Base-by-base conservation (phyloP, 148 eudicot genomes). In the Silene latifolia region DNA sequence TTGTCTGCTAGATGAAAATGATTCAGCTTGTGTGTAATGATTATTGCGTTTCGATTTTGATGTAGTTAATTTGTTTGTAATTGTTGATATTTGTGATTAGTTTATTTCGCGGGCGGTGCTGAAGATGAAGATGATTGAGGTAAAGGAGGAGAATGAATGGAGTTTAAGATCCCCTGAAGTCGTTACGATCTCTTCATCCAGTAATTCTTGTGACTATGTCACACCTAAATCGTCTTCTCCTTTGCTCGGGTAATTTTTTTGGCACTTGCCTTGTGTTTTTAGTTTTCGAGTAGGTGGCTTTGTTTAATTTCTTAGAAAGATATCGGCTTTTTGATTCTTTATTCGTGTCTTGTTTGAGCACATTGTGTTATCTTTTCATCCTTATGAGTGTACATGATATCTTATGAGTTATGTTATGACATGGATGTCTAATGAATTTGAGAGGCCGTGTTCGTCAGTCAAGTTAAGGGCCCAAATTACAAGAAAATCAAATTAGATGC, bases 191-290 rank as follows among this genome's bases (percentile, higher is more conserved):
- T 69, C 60, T 35, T 72, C 76, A 35, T 77, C 73, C 54, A 73
- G 74, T 73, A 47, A 69, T 29, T 60, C 74, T 70, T 72, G 58
- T 29, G 72, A 76, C 21, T 44, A 24, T 27, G 42, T 54, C 58
- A 77, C 80, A 8, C 77, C 80, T 29, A 68, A 72, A 39, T 77
- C 77, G 61, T 18, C 78, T n/a, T n/a, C n/a, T 63, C 69, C 79
- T 2, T 81, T 54, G 32, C 62, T 25, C 20, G 74, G 81, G 84
- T 77, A 69, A 39, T 15, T 7, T 24, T 8, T 27, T 2, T 32
- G 35, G 5, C 35, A 32, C 4, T 32, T 32, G 29, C 29, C 1
- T 27, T 27, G 29, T 27, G 35, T 32, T 32, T n/a, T n/a, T n/a
- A n/a, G n/a, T n/a, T n/a, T n/a, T n/a, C n/a, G n/a, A n/a, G n/a